Conservation (phyloP, 1,284 basidiomycete species). For the Mycena citricolor region DNA sequence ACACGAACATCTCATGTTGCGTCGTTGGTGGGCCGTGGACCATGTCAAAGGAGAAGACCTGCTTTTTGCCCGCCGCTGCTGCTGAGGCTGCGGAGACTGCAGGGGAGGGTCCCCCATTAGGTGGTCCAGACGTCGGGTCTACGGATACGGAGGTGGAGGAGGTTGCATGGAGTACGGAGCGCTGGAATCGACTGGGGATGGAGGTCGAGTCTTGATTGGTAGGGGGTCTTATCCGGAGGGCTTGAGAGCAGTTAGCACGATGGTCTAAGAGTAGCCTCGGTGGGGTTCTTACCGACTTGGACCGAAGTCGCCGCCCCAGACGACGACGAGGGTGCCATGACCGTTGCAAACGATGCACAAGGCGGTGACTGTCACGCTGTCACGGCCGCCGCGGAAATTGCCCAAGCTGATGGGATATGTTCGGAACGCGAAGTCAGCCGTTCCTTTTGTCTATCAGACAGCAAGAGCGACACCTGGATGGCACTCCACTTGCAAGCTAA, state of each 20-base stretch:
- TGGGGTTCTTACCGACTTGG: conserved; percentile 80
- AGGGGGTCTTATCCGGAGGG: conserved; percentile 89
- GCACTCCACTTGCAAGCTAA: too few species aligned
- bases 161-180: conserved; percentile 79
- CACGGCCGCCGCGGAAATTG: too few species aligned
- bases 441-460: too few species aligned
- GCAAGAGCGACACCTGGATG: too few species aligned
- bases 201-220: conserved; percentile 78
- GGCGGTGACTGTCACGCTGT: too few species aligned
- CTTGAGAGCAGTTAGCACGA: conserved; percentile 41
- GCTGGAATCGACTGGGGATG: conserved; percentile 93
- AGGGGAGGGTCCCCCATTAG: conserved; percentile 42
- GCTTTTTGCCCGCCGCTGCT: conserved; percentile 72
- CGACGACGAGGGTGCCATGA: conserved; percentile 25
- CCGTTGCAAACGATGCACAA: conserved; percentile 5
- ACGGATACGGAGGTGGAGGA: conserved; percentile 72
- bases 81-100: conserved; percentile 45
- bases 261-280: conserved; percentile 2
- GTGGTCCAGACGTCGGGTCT: conserved; percentile 56
- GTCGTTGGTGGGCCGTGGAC: conserved; percentile 83
- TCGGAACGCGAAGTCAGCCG: too few species aligned
- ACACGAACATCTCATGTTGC: conserved; percentile 83
- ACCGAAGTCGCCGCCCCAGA: conserved; percentile 76
- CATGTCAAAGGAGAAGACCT: conserved; percentile 91
- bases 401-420: too few species aligned